Evolutionary conservation across 768 basidiomycete genomes (phyloP).

Genomic region (Auricularia sp.): DNA sequence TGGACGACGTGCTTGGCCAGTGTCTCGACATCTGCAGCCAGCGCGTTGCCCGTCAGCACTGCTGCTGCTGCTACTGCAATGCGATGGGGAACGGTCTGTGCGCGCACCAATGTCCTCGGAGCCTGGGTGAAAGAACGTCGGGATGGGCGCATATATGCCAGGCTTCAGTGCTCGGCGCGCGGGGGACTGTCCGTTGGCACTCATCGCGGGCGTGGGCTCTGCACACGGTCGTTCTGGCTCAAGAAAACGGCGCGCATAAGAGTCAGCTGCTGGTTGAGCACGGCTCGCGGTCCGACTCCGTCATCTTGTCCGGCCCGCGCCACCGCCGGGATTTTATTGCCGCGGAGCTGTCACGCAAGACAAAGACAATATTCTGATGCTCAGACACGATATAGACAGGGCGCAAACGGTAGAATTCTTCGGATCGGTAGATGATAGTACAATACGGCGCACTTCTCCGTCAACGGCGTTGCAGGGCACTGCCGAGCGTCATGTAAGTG

Average conservation of each 20-base stretch:
- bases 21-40: conserved; percentile 46
- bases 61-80: no score
- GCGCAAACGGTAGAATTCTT: no score
- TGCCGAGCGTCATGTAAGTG: no score
- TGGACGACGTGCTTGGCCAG: conserved; percentile 60
- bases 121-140: conserved; percentile 66
- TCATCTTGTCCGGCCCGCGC: background rate
- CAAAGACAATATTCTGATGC: no score
- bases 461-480: no score
- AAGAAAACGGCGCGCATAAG: background rate
- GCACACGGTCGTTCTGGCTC: background rate
- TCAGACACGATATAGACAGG: no score
- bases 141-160: conserved; percentile 80
- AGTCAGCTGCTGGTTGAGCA: background rate
- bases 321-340: background rate
- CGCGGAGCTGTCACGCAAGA: background rate
- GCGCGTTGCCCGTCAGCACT: background rate
- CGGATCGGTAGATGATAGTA: no score
- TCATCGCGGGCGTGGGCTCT: background rate
- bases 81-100: background rate
- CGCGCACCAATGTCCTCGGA: conserved; percentile 69
- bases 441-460: no score
- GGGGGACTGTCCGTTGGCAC: conserved; percentile 2
- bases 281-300: background rate
- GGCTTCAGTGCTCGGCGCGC: conserved; percentile 48